phyloP scores from a whole-genome alignment of 2,329 filamentous ascomycete species.

The Sclerotinia spermophila region DNA sequence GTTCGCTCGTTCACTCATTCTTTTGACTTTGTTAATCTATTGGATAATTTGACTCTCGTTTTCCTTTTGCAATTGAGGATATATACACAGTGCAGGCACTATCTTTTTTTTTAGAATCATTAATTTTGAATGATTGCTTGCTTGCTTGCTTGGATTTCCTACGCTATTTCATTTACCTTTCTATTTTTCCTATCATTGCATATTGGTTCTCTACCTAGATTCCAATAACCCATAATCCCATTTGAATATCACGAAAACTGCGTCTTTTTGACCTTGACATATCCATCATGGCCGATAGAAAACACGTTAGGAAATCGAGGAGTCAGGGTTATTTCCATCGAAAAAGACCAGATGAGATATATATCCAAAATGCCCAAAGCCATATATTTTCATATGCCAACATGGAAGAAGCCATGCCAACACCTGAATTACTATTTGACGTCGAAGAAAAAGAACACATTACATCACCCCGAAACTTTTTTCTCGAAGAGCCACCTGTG shows the following conservation, averaged over 20 bases:
- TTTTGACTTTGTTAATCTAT: background rate
- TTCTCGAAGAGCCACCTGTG: conserved; percentile 6
- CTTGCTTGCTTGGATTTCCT: background rate
- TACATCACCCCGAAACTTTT: conserved; percentile 6
- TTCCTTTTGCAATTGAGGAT: background rate
- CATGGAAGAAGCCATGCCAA: background rate
- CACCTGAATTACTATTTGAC: background rate
- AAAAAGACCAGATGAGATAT: conserved; percentile 8
- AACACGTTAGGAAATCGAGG: background rate
- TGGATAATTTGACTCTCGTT: background rate
- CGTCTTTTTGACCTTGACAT: background rate
- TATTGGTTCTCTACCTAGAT: background rate
- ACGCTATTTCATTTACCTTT: background rate
- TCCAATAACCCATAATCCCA: background rate
- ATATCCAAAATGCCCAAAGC: background rate
- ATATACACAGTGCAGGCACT: conserved; percentile 9
- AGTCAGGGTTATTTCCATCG: conserved; percentile 7
- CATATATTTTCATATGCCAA: background rate
- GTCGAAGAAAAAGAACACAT: background rate
- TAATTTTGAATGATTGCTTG: background rate
- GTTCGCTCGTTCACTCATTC: background rate
- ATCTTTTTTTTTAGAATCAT: background rate
- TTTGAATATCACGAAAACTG: background rate
- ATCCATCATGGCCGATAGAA: conserved; percentile 4
- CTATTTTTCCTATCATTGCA: background rate